Conservation (phyloP, 371 early-diverging fungal genomes). For the Rhizopus sp. region DNA sequence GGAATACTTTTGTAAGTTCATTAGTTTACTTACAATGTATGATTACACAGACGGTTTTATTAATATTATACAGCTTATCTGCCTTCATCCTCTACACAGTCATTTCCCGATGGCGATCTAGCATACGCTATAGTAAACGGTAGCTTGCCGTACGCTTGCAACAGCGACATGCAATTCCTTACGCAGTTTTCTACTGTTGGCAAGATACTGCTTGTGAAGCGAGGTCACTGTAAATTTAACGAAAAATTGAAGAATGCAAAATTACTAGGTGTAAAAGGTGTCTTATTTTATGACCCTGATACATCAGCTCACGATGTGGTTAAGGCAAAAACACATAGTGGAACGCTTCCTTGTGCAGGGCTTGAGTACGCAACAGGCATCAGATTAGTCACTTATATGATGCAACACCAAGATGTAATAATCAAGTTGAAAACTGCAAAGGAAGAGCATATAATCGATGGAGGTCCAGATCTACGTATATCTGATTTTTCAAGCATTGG, state of each 20-base stretch:
- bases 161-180: slow-evolving; percentile 19
- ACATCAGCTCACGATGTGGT: not conserved
- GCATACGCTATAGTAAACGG: slow-evolving; percentile 13
- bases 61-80: slow-evolving; percentile 44
- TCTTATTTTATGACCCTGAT: slow-evolving; percentile 51
- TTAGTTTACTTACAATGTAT: no score
- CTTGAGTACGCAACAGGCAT: slow-evolving; percentile 32
- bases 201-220: slow-evolving; percentile 46
- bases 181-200: slow-evolving; percentile 3
- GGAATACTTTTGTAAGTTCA: slow-evolving; percentile 27
- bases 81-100: slow-evolving; percentile 24
- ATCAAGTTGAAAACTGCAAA: no score
- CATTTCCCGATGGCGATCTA: slow-evolving; percentile 32
- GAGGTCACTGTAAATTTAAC: slow-evolving; percentile 57
- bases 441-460: no score
- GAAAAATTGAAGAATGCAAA: slow-evolving; percentile 41
- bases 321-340: slow-evolving; percentile 15
- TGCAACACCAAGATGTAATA: not conserved
- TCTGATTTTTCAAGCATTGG: slow-evolving; percentile 56
- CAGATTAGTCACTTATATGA: slow-evolving; percentile 15
- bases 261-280: slow-evolving; percentile 48
- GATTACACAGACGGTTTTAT: no score
- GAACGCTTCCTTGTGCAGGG: slow-evolving; percentile 42
- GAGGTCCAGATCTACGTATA: no score
- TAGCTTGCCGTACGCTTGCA: slow-evolving; percentile 19